Evolutionary conservation across 257 asterid species (phyloP).

Genomic region (Gentiana macrophylla): DNA sequence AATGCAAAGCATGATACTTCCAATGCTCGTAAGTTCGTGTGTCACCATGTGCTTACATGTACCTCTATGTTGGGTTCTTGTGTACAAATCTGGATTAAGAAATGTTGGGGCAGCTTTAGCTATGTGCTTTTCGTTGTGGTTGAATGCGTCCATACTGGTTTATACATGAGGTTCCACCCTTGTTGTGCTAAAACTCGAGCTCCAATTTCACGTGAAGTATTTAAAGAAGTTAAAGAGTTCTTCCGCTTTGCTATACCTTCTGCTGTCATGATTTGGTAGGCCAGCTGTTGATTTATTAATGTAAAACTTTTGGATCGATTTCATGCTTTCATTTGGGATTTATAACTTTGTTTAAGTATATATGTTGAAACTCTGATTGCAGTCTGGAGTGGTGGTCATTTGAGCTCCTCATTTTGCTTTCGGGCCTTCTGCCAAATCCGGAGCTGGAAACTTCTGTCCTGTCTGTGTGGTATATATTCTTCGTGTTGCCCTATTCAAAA

Average conservation of each 20-base stretch:
- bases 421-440: slow-evolving; percentile 78
- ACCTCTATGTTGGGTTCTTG: slow-evolving; percentile 34
- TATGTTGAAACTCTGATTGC: slow-evolving; percentile 2
- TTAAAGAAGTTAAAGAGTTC: slow-evolving; percentile 28
- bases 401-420: slow-evolving; percentile 66
- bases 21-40: slow-evolving; percentile 36
- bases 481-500: background rate
- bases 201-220: slow-evolving; percentile 28
- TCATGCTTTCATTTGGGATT: slow-evolving; percentile 16
- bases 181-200: slow-evolving; percentile 31
- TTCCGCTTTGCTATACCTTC: slow-evolving; percentile 50
- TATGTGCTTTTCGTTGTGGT: slow-evolving; percentile 40
- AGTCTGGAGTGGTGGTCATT: slow-evolving; percentile 89
- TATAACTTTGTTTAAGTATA: background rate
- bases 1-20: slow-evolving; percentile 45
- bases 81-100: slow-evolving; percentile 28
- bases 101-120: slow-evolving; percentile 44
- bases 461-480: slow-evolving; percentile 55
- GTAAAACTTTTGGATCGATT: slow-evolving; percentile 27
- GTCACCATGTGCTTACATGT: slow-evolving; percentile 37
- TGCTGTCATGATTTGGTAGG: slow-evolving; percentile 63
- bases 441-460: slow-evolving; percentile 86
- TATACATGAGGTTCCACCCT: slow-evolving; percentile 28
- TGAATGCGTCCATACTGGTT: slow-evolving; percentile 34
- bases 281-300: background rate